Evolutionary conservation across 2,329 filamentous ascomycete species (phyloP).

Genomic region (Sclerotinia glacialis): DNA sequence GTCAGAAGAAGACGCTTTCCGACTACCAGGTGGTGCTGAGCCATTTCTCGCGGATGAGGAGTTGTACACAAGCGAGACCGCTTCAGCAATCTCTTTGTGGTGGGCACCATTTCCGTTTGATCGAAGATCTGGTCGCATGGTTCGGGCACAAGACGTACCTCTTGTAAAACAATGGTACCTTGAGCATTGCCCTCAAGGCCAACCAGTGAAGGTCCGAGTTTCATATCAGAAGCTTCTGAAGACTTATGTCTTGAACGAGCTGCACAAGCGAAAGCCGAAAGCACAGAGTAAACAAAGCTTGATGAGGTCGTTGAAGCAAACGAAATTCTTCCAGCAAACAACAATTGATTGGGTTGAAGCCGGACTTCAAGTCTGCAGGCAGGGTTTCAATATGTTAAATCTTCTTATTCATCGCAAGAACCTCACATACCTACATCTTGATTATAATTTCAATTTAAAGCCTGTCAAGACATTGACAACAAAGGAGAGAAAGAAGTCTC

Average conservation of each 20-base stretch:
- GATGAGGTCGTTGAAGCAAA: conserved; percentile 84
- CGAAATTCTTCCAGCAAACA: conserved; percentile 99
- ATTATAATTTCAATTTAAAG: conserved; percentile 99
- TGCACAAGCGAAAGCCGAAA: conserved; percentile 95
- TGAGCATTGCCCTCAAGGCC: conserved; percentile 85
- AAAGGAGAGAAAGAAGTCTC: conserved; percentile 98
- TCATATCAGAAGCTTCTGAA: conserved; percentile 98
- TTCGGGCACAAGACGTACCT: conserved; percentile 93
- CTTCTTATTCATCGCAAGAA: conserved; percentile 97
- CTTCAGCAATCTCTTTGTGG: conserved; percentile 90
- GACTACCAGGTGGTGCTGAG: conserved; percentile 73
- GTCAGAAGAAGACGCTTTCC: conserved; percentile 74
- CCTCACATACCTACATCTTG: conserved; percentile 93
- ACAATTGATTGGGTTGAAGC: conserved; percentile 99
- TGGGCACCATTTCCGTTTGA: conserved; percentile 98
- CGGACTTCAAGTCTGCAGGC: conserved; percentile 93
- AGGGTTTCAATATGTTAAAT: conserved; percentile 99
- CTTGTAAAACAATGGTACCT: conserved; percentile 98
- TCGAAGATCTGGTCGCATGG: conserved; percentile 90
- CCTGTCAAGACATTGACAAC: conserved; percentile 98
- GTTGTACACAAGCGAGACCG: conserved; percentile 82
- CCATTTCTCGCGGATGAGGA: conserved; percentile 90
- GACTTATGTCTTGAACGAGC: conserved; percentile 91
- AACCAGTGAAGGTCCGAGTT: conserved; percentile 94
- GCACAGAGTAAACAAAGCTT: conserved; percentile 93